Evolutionary conservation across 1,284 basidiomycete genomes (phyloP).

Genomic region (Puccinia sorghi): DNA sequence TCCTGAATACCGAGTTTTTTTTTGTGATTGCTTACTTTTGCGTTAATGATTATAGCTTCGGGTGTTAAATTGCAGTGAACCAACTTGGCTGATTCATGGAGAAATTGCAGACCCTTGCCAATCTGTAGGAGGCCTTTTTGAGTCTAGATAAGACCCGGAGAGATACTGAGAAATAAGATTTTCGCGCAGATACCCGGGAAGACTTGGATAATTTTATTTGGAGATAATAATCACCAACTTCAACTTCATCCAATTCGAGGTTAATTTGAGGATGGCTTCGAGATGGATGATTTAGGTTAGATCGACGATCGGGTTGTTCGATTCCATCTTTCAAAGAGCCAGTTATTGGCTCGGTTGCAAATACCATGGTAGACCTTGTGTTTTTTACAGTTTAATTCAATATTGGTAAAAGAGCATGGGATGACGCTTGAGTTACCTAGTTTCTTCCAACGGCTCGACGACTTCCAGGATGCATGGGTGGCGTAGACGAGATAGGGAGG

Average conservation of each 20-base stretch:
- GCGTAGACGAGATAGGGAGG: conserved; percentile 77
- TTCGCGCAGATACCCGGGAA: too few species aligned
- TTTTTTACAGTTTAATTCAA: neutral
- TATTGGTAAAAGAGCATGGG: neutral
- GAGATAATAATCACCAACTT: conserved; percentile 63
- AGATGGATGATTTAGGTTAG: conserved; percentile 56
- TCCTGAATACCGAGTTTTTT: conserved; percentile 50
- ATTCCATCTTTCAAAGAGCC: conserved; percentile 76
- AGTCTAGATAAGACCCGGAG: conserved; percentile 65
- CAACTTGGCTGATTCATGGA: conserved; percentile 84
- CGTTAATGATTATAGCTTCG: conserved; percentile 80
- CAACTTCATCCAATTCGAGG: conserved; percentile 84
- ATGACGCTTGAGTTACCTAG: conserved; percentile 61
- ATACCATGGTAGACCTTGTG: conserved; percentile 70
- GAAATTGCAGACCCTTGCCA: conserved; percentile 86
- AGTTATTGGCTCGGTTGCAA: conserved; percentile 86
- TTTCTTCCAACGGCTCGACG: conserved; percentile 97
- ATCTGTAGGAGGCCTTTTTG: conserved; percentile 94
- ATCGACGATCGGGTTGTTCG: conserved; percentile 61
- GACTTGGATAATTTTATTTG: conserved; percentile 44
- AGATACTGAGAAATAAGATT: conserved; percentile 13
- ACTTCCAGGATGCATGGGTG: conserved; percentile 97
- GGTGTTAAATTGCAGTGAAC: conserved; percentile 89
- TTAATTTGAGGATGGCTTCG: conserved; percentile 55
- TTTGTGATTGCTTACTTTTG: conserved; percentile 69